Percentiles rank a stretch among this genome's conserved stretches.
These are phyloP conservation scores for Coccomyxa subellipsoidea DNA, from an alignment of 163 green algal genomes.

Conservation along the genomic window DNA sequence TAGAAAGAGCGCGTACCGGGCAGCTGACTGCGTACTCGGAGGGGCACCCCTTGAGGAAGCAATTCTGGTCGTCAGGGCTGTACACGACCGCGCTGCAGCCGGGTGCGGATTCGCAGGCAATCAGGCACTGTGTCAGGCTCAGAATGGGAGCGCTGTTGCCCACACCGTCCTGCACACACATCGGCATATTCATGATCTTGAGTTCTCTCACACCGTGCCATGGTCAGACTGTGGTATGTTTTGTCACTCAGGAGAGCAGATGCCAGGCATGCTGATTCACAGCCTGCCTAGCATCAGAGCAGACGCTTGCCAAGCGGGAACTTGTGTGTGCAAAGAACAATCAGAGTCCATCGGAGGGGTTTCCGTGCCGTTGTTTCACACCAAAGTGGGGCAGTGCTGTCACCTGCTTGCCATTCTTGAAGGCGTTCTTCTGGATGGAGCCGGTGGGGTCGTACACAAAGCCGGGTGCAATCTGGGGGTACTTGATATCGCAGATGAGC, in stretches of 20 bases:
- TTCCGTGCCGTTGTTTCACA: too few species aligned
- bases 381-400: background rate
- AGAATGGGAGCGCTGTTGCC: constrained; percentile 20
- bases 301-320: too few species aligned
- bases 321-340: too few species aligned
- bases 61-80: constrained; percentile 14
- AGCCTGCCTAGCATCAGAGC: too few species aligned
- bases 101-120: constrained; percentile 28
- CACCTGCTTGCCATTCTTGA: constrained; percentile 11
- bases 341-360: too few species aligned
- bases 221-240: too few species aligned
- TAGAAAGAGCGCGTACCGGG: constrained; percentile 22
- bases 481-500: constrained; percentile 42
- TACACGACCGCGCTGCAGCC: constrained; percentile 23
- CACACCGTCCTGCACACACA: constrained; percentile 11
- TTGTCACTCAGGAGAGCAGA: too few species aligned
- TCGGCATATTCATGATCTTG: background rate
- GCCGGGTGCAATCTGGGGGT: constrained; percentile 38
- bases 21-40: constrained; percentile 20
- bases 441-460: constrained; percentile 48
- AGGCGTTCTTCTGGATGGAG: background rate
- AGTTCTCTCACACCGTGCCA: too few species aligned
- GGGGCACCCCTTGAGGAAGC: constrained; percentile 37
- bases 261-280: too few species aligned
- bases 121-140: constrained; percentile 23